Conservation (phyloP, 164 flowering plant genomes). For the Echeveria elegans region DNA sequence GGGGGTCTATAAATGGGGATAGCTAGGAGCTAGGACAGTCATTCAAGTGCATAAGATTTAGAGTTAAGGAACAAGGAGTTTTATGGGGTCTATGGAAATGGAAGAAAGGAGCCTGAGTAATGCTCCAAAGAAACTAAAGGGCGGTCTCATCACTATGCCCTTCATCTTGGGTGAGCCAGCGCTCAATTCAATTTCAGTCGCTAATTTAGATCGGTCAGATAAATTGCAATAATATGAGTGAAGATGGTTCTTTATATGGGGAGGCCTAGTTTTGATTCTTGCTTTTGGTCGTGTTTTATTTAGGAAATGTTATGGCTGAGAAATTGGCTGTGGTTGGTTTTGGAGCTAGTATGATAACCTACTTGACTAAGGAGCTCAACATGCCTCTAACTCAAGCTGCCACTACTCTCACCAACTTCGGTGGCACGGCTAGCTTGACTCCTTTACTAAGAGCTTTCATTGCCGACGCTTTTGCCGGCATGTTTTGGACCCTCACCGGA, state of each 20-base stretch:
- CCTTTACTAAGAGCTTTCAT: slow-evolving; percentile 84
- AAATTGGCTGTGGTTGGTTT: slow-evolving; percentile 93
- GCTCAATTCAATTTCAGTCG: not conserved
- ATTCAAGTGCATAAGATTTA: not conserved
- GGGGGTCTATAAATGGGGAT: not conserved
- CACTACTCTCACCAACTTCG: slow-evolving; percentile 81
- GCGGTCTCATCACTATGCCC: slow-evolving; percentile 6
- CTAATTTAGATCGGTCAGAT: no score
- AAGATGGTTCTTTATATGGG: slow-evolving; percentile 20
- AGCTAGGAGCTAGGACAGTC: not conserved
- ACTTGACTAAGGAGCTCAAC: slow-evolving; percentile 73
- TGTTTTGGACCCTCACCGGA: slow-evolving; percentile 80
- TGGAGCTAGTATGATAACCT: slow-evolving; percentile 69
- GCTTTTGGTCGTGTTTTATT: slow-evolving; percentile 17
- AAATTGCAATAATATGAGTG: not conserved
- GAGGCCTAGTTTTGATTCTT: slow-evolving; percentile 19
- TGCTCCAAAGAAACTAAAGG: not conserved
- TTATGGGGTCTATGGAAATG: not conserved
- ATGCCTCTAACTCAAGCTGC: slow-evolving; percentile 89
- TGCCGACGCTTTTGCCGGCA: slow-evolving; percentile 74
- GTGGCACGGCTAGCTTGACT: slow-evolving; percentile 80
- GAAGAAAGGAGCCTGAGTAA: not conserved
- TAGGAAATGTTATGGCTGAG: slow-evolving; percentile 86
- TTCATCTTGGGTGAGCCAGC: slow-evolving; percentile 3
- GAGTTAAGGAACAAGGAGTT: not conserved